Evolutionary conservation across 1,139 yeast genomes (phyloP).

Genomic region (Kurtzmaniella quercitrusa): DNA sequence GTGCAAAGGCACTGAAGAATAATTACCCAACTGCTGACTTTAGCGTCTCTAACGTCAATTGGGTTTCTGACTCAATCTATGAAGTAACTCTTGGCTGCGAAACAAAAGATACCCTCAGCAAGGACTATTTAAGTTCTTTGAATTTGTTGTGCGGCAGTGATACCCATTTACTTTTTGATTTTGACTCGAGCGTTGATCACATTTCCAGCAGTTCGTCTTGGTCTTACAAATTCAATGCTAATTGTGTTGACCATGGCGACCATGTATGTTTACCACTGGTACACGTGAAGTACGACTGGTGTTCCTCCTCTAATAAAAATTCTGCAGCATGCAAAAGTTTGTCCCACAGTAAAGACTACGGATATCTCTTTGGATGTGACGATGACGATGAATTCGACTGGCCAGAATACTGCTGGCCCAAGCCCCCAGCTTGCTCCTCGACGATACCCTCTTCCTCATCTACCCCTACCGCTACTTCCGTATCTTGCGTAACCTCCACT

Average conservation of each 20-base stretch:
- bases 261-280: slow-evolving; percentile 6
- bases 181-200: not conserved
- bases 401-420: slow-evolving; percentile 7
- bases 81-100: not conserved
- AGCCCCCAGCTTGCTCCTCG: slow-evolving; percentile 4
- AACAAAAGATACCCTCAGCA: not conserved
- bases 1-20: not conserved
- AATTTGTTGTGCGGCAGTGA: not conserved
- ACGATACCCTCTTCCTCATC: not conserved
- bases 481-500: not conserved
- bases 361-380: slow-evolving; percentile 5
- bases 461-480: not conserved
- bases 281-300: slow-evolving; percentile 5
- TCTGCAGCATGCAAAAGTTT: slow-evolving; percentile 1
- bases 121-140: not conserved
- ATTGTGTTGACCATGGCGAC: slow-evolving; percentile 3
- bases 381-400: slow-evolving; percentile 5
- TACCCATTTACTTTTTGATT: slow-evolving; percentile 1
- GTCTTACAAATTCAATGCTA: slow-evolving; percentile 2
- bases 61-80: not conserved
- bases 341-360: not conserved
- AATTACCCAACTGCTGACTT: slow-evolving; percentile 1
- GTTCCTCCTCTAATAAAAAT: not conserved
- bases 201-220: not conserved
- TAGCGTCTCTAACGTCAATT: not conserved